Evolutionary conservation across 345 rosid species (phyloP).

Genomic region (Pugionium cornutum): DNA sequence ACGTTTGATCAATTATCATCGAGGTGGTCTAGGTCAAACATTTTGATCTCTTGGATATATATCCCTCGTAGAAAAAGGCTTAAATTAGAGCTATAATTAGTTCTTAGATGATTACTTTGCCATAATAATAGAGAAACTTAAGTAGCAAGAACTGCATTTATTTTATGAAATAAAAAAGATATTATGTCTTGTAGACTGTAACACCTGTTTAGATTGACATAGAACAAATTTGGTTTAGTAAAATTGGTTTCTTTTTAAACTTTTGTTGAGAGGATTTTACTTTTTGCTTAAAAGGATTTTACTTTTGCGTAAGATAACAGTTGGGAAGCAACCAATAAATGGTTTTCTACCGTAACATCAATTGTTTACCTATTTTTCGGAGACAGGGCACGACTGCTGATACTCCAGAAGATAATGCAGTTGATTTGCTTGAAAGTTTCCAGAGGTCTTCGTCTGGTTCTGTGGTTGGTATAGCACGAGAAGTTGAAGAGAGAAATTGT

Average conservation of each 20-base stretch:
- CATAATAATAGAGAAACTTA: not conserved
- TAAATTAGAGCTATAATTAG: not conserved
- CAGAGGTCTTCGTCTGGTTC: constrained; percentile 44
- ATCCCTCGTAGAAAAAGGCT: constrained; percentile 2
- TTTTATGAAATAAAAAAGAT: not conserved
- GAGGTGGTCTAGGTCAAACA: constrained; percentile 20
- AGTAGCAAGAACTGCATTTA: constrained; percentile 23
- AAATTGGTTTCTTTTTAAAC: not conserved
- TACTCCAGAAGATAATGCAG: constrained; percentile 38
- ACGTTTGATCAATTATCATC: constrained; percentile 8
- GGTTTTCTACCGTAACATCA: constrained; percentile 8
- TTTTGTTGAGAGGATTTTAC: not conserved
- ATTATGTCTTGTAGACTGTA: constrained; percentile 11
- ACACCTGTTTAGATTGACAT: constrained; percentile 10
- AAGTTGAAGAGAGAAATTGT: constrained; percentile 41
- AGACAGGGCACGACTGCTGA: constrained; percentile 41
- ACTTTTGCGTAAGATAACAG: not conserved
- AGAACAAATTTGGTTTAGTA: not conserved
- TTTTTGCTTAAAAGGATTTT: not conserved
- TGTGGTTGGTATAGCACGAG: constrained; percentile 35
- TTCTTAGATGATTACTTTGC: constrained; percentile 1
- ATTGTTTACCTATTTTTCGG: constrained; percentile 41
- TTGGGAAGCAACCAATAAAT: constrained; percentile 19
- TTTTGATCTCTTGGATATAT: constrained; percentile 6
- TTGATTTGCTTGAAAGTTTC: constrained; percentile 43